Evolutionary conservation across 495 filamentous ascomycete genomes (phyloP).

Genomic region (Talaromyces ruber): DNA sequence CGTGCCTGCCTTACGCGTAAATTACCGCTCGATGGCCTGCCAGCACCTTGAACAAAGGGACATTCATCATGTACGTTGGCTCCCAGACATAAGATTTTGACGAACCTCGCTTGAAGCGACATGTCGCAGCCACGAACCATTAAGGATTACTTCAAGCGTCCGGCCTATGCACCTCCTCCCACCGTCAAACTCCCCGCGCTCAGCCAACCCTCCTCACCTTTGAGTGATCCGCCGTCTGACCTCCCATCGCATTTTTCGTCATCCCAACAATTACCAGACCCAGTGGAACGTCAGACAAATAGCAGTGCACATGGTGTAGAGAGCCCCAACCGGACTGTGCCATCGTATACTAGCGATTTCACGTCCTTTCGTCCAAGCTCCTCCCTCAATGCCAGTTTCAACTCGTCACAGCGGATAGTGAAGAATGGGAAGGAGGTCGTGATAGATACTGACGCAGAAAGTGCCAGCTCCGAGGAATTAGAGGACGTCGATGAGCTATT

Average conservation of each 20-base stretch:
- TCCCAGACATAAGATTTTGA: neutral
- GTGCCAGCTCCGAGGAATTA: constrained; percentile 47
- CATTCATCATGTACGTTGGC: neutral
- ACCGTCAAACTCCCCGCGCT: neutral
- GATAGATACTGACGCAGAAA: constrained; percentile 66
- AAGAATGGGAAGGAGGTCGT: constrained; percentile 44
- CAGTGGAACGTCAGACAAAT: constrained; percentile 13
- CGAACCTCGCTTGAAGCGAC: neutral
- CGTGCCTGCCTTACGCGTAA: neutral
- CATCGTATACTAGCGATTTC: constrained; percentile 14
- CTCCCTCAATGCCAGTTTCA: constrained; percentile 15
- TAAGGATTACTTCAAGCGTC: constrained; percentile 32
- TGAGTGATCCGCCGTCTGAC: constrained; percentile 24
- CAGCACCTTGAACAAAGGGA: neutral
- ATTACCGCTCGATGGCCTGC: neutral
- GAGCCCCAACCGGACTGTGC: neutral
- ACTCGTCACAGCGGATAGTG: constrained; percentile 31
- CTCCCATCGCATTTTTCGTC: constrained; percentile 14
- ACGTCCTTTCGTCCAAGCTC: constrained; percentile 10
- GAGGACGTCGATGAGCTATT: constrained; percentile 35
- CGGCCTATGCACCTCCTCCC: constrained; percentile 12
- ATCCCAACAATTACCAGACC: constrained; percentile 9
- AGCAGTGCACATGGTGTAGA: constrained; percentile 5
- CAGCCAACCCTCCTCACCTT: constrained; percentile 19
- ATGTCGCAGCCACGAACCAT: constrained; percentile 23